A percentile compares a stretch with the other conserved stretches of the same genome.
phyloP scores from a whole-genome alignment of 2,329 filamentous ascomycete species.

The Colletotrichum tanaceti region DNA sequence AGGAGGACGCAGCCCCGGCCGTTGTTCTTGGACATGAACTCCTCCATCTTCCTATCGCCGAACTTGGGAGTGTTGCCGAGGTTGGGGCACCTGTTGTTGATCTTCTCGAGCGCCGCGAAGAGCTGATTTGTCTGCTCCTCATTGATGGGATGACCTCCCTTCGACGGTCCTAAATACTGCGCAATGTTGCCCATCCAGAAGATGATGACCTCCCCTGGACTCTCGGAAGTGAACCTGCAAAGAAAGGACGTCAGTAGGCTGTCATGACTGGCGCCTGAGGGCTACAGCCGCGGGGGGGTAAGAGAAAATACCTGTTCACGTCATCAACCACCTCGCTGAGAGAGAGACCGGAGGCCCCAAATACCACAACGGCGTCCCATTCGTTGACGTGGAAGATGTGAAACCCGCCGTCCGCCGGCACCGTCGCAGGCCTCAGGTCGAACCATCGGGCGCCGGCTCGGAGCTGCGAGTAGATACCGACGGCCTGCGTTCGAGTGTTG shows the following conservation, averaged over 20 bases:
- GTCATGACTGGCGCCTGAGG: too few relatives aligned
- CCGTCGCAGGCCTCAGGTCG: constrained; percentile 52
- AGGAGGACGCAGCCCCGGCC: constrained; percentile 51
- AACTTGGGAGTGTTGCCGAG: constrained; percentile 38
- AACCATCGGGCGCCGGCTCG: constrained; percentile 59
- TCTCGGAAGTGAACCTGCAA: constrained; percentile 56
- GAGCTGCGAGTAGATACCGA: constrained; percentile 59
- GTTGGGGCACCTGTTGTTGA: constrained; percentile 55
- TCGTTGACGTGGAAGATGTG: too few relatives aligned
- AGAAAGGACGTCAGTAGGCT: too few relatives aligned
- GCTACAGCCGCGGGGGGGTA: too few relatives aligned
- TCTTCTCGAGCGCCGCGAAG: constrained; percentile 53
- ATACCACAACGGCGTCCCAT: too few relatives aligned
- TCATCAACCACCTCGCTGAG: constrained; percentile 56
- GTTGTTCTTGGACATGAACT: constrained; percentile 49
- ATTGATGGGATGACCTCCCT: constrained; percentile 44
- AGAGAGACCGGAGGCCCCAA: constrained; percentile 52
- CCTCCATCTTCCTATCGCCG: constrained; percentile 45
- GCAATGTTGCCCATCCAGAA: constrained; percentile 54
- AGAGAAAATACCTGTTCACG: constrained; percentile 45
- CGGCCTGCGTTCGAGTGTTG: constrained; percentile 59
- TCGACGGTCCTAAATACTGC: too few relatives aligned
- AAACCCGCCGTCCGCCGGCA: too few relatives aligned
- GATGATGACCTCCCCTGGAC: constrained; percentile 59
- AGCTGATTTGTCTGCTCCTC: constrained; percentile 54